Base-by-base conservation (phyloP, 768 basidiomycete species). In the Tulasnella sp. region DNA sequence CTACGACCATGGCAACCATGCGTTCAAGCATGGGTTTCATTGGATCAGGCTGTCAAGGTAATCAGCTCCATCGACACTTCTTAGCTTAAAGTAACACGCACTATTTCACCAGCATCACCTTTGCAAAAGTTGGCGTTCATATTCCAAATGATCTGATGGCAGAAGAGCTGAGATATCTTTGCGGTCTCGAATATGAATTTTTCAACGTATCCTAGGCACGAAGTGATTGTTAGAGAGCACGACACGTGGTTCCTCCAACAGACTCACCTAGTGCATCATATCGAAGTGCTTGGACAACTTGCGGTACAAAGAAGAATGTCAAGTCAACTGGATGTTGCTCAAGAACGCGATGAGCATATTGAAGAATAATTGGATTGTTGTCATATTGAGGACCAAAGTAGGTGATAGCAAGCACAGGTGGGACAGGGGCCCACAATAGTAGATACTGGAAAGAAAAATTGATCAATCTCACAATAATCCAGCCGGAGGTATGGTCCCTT, bases 121-220 rank as follows among this genome's bases (percentile, higher is more conserved):
- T 84, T 88, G 64, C 79, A 95, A 56, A 86, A 90, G 61, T 99
- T 99, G 4, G 95, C 95, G 61, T 93, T 93, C 95, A 98, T 98
- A 64, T 98, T 99, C 95, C 95, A 99, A 56, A 99, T 88, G 57
- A 98, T 98, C 68, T 99, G 95, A 63, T 99, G 95, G 62, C 95
- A 99, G 70, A 99, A 99, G 20, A 90, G 66, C 63, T 93, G 92
- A 1, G 93, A 98, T 46, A 98, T 89, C 67, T 88, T 93, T 5
- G 93, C 83, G 0, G 92, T 95, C 68, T 98, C 92, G 57, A 91
- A 90, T 58, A 98, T 88, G 72, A 96, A 99, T 19, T 81, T 79
- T 53, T 83, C 77, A 25, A 98, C 89, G 66, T 98, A 98, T 15
- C 88, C 93, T 92, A 42, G 40, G 15, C 22, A 15, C 19, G 22